These are phyloP conservation scores for Pleurotus tuoliensis DNA, from an alignment of 768 basidiomycete species.

Conservation along the genomic window DNA sequence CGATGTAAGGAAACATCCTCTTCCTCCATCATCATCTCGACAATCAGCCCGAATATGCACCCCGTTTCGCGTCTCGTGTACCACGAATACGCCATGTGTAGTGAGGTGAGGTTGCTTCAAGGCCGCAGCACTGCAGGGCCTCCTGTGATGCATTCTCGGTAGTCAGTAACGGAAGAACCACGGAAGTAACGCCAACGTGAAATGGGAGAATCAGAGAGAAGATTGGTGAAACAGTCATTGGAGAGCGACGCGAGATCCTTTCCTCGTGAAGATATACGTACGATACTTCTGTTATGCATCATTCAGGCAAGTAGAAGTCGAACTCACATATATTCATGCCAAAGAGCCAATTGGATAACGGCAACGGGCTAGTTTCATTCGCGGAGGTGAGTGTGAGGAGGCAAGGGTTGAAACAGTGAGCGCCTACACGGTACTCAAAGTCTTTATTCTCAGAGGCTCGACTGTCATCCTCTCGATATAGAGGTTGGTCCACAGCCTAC, in stretches of 20 bases:
- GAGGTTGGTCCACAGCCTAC: too few species aligned
- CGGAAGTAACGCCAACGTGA: background rate
- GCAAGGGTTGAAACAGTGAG: too few species aligned
- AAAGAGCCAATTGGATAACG: background rate
- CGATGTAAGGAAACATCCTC: background rate
- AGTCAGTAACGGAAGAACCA: too few species aligned
- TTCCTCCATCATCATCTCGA: background rate
- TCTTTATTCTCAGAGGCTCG: too few species aligned
- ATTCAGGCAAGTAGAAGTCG: background rate
- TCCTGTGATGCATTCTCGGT: too few species aligned
- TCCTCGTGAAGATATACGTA: background rate
- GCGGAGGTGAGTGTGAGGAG: too few species aligned
- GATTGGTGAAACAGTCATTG: background rate
- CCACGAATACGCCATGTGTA: conserved; percentile 1
- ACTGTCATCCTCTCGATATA: too few species aligned
- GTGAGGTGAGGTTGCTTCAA: background rate
- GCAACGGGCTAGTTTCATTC: background rate
- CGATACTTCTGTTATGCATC: conserved; percentile 5
- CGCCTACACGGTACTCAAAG: too few species aligned
- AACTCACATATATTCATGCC: background rate
- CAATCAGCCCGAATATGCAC: background rate
- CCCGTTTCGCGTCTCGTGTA: background rate
- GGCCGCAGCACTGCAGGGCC: too few species aligned
- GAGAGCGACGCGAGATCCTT: background rate
- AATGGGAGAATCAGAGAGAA: conserved; percentile 3